Conservation (phyloP, 1,139 yeast species). For the Nakaseomyces kungkrabaensis region DNA sequence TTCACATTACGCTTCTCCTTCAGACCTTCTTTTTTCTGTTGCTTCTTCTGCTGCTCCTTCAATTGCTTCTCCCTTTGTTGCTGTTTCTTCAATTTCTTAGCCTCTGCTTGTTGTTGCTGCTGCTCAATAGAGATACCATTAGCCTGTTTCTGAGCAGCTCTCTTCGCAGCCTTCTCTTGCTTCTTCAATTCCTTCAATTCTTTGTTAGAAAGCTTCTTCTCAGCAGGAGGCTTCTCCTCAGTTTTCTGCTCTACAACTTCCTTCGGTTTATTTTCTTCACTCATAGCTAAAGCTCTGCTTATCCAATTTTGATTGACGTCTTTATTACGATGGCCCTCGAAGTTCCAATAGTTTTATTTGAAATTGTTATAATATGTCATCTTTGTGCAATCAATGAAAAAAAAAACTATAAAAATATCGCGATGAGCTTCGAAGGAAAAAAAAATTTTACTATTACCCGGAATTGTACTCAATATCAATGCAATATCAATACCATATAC, state of each 20-base stretch:
- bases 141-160: constrained; percentile 35
- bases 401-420: not conserved
- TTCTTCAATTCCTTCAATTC: constrained; percentile 82
- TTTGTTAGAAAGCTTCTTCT: constrained; percentile 50
- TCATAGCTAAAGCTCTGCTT: not conserved
- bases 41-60: constrained; percentile 23
- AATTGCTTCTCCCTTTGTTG: constrained; percentile 25
- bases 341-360: too few relatives aligned
- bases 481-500: too few relatives aligned
- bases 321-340: too few relatives aligned
- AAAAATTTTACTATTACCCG: constrained; percentile 1
- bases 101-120: constrained; percentile 28
- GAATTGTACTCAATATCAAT: not conserved
- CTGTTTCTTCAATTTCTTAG: constrained; percentile 28
- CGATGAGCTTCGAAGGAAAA: not conserved
- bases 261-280: not conserved
- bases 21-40: constrained; percentile 39
- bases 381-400: too few relatives aligned
- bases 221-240: constrained; percentile 8
- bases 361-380: too few relatives aligned
- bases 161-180: constrained; percentile 80
- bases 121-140: constrained; percentile 30
- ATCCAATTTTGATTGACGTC: too few relatives aligned
- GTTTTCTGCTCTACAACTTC: not conserved
- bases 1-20: constrained; percentile 35